A percentile compares a stretch with the other conserved stretches of the same genome.
These are phyloP conservation scores for Lathyrus sativus DNA, from an alignment of 306 rosid genomes.

Conservation along the genomic window DNA sequence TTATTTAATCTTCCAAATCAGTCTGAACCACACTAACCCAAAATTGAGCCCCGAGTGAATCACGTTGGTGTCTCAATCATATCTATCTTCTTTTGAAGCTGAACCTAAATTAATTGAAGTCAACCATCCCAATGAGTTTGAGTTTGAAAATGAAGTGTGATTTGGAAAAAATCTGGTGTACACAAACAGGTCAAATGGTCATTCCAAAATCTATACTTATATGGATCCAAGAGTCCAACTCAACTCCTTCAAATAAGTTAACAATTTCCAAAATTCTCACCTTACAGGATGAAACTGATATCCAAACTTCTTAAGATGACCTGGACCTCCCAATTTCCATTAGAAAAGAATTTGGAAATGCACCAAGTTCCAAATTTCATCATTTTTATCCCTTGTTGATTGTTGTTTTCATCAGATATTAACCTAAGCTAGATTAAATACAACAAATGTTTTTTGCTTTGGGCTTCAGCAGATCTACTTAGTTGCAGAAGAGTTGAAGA, in stretches of 20 bases:
- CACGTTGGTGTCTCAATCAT: neutral
- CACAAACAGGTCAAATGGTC: neutral
- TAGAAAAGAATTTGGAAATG: neutral
- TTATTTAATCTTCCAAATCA: neutral
- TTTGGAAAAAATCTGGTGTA: neutral
- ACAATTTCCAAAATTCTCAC: neutral
- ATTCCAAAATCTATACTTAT: neutral
- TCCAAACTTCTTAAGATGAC: neutral
- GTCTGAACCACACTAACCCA: neutral
- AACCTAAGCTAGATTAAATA: constrained; percentile 24
- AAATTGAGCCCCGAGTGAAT: constrained; percentile 2
- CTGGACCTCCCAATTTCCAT: neutral
- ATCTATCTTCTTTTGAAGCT: neutral
- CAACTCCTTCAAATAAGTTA: neutral
- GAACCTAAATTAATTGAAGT: neutral
- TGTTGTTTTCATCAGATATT: constrained; percentile 4
- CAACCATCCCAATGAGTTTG: neutral
- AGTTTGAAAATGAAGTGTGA: neutral
- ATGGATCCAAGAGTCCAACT: neutral
- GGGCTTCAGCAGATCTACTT: constrained; percentile 14
- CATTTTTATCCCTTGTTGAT: neutral
- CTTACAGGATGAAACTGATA: neutral
- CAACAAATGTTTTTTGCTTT: constrained; percentile 27
- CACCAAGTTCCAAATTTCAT: neutral
- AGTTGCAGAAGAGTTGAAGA: constrained; percentile 20